These are phyloP conservation scores for Ophiostoma sp. DNA, from an alignment of 2,329 filamentous ascomycete species.

Conservation along the genomic window DNA sequence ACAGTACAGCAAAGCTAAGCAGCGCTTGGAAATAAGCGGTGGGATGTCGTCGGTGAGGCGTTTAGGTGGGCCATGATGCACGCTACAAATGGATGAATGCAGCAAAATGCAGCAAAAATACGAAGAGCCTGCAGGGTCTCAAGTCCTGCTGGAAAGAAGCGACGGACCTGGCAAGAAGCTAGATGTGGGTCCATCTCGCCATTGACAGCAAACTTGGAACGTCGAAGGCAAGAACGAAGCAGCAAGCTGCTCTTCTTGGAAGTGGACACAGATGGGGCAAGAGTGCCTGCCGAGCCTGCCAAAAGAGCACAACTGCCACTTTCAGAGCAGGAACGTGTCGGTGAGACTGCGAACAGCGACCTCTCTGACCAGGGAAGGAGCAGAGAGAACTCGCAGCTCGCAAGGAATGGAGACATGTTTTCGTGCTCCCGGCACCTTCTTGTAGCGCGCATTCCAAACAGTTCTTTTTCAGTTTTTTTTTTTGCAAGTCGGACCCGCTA, in stretches of 20 bases:
- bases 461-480: neutral
- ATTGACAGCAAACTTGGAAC: constrained; percentile 1
- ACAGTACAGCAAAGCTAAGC: neutral
- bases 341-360: neutral
- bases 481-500: neutral
- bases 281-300: neutral
- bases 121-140: neutral
- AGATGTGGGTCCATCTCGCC: neutral
- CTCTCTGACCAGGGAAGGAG: neutral
- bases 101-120: neutral
- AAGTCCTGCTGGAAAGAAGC: neutral
- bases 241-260: neutral
- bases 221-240: neutral
- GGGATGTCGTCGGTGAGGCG: constrained; percentile 15
- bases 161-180: neutral
- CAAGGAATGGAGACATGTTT: neutral
- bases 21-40: constrained; percentile 11
- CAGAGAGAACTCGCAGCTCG: neutral
- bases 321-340: neutral
- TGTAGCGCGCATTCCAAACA: neutral
- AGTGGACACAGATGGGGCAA: neutral
- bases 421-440: neutral
- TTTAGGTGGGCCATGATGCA: neutral
- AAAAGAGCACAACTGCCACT: neutral
- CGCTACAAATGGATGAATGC: neutral